These are phyloP conservation scores for Fusarium pseudograminearum DNA, from an alignment of 2,329 filamentous ascomycete genomes.

Conservation along the genomic window DNA sequence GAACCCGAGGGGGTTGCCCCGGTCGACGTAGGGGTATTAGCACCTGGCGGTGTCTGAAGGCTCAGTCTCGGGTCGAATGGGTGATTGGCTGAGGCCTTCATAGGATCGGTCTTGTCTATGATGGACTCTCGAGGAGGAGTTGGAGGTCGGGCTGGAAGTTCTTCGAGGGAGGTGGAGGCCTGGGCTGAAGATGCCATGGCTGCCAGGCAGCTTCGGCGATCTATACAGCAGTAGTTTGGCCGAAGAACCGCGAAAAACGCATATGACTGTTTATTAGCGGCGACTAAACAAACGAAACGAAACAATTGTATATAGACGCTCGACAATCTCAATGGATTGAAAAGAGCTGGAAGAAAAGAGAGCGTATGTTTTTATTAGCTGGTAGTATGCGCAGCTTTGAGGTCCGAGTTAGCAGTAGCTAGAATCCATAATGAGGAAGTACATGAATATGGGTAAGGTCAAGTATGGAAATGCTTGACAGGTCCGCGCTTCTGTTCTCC, in stretches of 20 bases:
- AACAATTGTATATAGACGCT: conserved; percentile 7
- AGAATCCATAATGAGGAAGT: conserved; percentile 16
- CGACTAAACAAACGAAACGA: conserved; percentile 4
- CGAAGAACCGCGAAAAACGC: conserved; percentile 40
- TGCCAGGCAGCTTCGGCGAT: conserved; percentile 56
- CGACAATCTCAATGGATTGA: not conserved
- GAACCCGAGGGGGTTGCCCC: conserved; percentile 57
- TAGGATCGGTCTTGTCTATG: conserved; percentile 52
- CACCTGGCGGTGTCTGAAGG: conserved; percentile 65
- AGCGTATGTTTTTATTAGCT: not conserved
- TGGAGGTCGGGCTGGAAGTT: conserved; percentile 70
- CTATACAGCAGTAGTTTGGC: conserved; percentile 54
- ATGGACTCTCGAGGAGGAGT: conserved; percentile 72
- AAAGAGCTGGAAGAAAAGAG: not conserved
- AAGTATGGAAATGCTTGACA: conserved; percentile 29
- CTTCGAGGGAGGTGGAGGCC: conserved; percentile 60
- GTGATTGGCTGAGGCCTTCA: conserved; percentile 54
- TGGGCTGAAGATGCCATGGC: conserved; percentile 59
- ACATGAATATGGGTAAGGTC: not conserved
- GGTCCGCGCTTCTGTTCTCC: conserved; percentile 39
- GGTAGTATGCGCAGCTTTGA: conserved; percentile 22
- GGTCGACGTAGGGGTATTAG: conserved; percentile 58
- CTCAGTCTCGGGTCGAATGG: conserved; percentile 54
- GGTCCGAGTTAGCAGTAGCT: conserved; percentile 8
- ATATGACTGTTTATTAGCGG: conserved; percentile 33